These are phyloP conservation scores for Paulownia fortunei DNA, from an alignment of 257 asterid genomes.

Conservation along the genomic window DNA sequence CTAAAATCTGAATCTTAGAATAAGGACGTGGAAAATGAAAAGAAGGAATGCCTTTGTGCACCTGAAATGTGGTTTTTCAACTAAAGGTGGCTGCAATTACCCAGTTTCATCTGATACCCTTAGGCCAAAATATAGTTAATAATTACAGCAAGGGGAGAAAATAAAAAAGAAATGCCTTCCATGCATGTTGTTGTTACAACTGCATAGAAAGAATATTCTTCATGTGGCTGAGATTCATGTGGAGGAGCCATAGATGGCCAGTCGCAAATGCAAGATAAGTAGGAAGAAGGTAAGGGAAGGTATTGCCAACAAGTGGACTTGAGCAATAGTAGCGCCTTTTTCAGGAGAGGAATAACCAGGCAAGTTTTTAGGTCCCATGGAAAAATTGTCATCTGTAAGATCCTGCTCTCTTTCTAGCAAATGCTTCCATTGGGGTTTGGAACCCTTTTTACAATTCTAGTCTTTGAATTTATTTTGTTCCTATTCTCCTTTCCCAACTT, in stretches of 20 bases:
- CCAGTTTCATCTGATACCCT: not conserved
- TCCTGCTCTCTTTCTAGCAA: not conserved
- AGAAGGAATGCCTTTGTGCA: not conserved
- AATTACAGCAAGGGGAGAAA: too few relatives aligned
- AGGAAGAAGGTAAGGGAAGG: not conserved
- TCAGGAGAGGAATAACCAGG: not conserved
- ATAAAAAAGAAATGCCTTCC: too few relatives aligned
- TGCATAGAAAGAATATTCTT: too few relatives aligned
- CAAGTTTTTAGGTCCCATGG: not conserved
- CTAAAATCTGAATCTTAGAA: not conserved
- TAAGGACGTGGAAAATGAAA: not conserved
- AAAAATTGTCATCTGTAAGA: not conserved
- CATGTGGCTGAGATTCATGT: not conserved
- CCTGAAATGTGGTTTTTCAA: not conserved
- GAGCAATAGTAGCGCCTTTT: not conserved
- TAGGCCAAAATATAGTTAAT: too few relatives aligned
- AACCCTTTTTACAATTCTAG: not conserved
- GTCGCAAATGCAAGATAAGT: too few relatives aligned
- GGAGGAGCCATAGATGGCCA: not conserved
- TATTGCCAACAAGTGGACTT: not conserved
- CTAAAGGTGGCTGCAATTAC: not conserved
- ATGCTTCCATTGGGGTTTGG: not conserved
- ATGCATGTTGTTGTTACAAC: too few relatives aligned
- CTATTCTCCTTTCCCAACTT: not conserved
- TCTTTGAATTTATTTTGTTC: not conserved